phyloP scores from a whole-genome alignment of 1,284 basidiomycete species.

The Pseudozyma flocculosa region DNA sequence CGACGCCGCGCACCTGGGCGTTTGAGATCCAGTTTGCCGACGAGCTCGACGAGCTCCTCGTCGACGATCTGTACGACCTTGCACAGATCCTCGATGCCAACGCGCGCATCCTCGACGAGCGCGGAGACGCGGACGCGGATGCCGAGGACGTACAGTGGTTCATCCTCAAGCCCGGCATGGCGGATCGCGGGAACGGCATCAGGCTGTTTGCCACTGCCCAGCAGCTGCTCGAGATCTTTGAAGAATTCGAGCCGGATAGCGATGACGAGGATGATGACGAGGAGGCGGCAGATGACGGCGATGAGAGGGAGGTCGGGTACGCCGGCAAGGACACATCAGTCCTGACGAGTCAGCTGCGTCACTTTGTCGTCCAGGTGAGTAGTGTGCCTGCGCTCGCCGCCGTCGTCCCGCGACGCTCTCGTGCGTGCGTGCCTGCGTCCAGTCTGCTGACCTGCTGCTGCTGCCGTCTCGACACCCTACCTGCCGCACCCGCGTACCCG shows the following conservation, averaged over 20 bases:
- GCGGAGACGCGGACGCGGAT: too few species aligned
- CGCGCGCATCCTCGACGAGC: too few species aligned
- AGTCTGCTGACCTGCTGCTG: too few species aligned
- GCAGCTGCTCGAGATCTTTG: slow-evolving; percentile 74
- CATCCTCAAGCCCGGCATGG: slow-evolving; percentile 90
- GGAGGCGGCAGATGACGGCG: slow-evolving; percentile 49
- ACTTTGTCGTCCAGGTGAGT: slow-evolving; percentile 91
- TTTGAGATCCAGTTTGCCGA: slow-evolving; percentile 88
- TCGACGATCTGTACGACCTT: slow-evolving; percentile 90
- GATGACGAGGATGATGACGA: slow-evolving; percentile 60
- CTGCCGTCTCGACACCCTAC: too few species aligned
- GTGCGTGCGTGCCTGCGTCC: too few species aligned
- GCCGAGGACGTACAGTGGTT: slow-evolving; percentile 61
- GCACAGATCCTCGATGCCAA: slow-evolving; percentile 63
- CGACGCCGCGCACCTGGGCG: slow-evolving; percentile 77
- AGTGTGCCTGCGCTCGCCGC: too few species aligned
- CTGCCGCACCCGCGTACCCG: too few species aligned
- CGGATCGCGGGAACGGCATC: slow-evolving; percentile 93
- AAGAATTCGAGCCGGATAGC: slow-evolving; percentile 73
- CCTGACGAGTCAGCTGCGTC: slow-evolving; percentile 75
- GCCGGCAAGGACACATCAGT: slow-evolving; percentile 45
- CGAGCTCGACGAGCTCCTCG: slow-evolving; percentile 90
- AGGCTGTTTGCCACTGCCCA: slow-evolving; percentile 81
- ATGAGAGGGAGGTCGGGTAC: slow-evolving; percentile 2
- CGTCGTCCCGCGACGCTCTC: too few species aligned